A percentile compares a stretch with the other conserved stretches of the same genome.
These are phyloP conservation scores for Mucor indicus DNA, from an alignment of 371 early-diverging fungal genomes.

Conservation along the genomic window DNA sequence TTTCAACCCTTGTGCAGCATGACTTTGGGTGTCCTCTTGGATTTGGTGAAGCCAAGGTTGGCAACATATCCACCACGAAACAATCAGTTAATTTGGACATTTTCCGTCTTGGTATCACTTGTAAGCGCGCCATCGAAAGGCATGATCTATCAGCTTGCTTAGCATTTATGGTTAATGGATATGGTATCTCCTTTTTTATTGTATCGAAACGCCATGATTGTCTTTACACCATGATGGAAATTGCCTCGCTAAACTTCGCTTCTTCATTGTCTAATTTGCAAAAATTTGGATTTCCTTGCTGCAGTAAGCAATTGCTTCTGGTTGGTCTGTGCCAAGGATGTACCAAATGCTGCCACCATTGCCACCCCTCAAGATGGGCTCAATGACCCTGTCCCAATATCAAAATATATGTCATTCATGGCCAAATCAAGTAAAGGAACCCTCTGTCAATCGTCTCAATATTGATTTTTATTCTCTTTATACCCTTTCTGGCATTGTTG, in stretches of 20 bases:
- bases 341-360: conserved; percentile 5
- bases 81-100: conserved; percentile 18
- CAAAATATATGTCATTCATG: conserved; percentile 20
- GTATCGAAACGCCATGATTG: conserved; percentile 16
- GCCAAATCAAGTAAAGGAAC: conserved; percentile 14
- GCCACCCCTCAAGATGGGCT: conserved; percentile 11
- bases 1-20: conserved; percentile 16
- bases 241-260: conserved; percentile 14
- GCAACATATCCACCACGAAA: conserved; percentile 18
- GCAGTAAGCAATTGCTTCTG: conserved; percentile 17
- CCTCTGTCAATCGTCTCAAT: conserved; percentile 16
- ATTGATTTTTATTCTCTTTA: conserved; percentile 18
- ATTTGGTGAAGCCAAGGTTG: conserved; percentile 18
- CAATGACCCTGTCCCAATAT: conserved; percentile 17
- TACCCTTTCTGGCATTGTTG: conserved; percentile 8
- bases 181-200: conserved; percentile 19
- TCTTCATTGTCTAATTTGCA: conserved; percentile 16
- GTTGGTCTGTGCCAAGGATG: conserved; percentile 10
- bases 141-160: conserved; percentile 17
- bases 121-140: conserved; percentile 16
- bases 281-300: conserved; percentile 18
- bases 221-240: conserved; percentile 20
- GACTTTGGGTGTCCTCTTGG: conserved; percentile 18
- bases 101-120: conserved; percentile 19
- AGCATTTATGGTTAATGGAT: conserved; percentile 17